Evolutionary conservation across 2,329 filamentous ascomycete species (phyloP), one percentile per base, ranked within the genome.

Genomic region (Xylaria sp.): DNA sequence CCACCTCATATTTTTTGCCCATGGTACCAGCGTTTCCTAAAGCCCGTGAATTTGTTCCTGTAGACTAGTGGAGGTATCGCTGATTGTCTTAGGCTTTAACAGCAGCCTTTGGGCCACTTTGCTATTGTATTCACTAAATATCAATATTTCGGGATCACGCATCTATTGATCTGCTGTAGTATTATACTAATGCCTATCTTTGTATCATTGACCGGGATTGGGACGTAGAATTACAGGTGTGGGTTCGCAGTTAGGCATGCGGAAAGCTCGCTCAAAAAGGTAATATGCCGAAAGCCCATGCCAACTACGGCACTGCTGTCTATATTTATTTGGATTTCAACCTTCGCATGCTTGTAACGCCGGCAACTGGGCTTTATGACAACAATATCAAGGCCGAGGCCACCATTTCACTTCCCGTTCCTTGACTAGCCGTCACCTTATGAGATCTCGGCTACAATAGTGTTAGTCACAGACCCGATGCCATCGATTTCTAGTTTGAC

Each of bases 401-500:
- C 25, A 30, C 15, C 12, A 7, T 50, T 28, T 10, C 46, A 20
- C 15, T 30, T n/a, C 46, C 46, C 25, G 6, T 15, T n/a, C 7
- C 25, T 50, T 15, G 18, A 28, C 18, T 13, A 30, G 32, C 25
- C 18, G 15, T 32, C 48, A 52, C 30, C 20, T 41, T 7, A 58
- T 45, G 55, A 30, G 13, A 46, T 34, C 55, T 71, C 71, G 3
- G 66, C 46, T n/a, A 74, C 65, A 30, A 76, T 74, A 3, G 63
- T 70, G 58, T 76, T 76, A 3, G 73, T 75, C 41, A 76, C 71
- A n/a, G 68, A 70, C 13, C 74, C 74, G 23, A 76, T 70, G 4
- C 73, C 73, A 46, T 76, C 73, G 18, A 76, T 75, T 60, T 76
- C 74, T 15, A 76, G 67, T 41, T 52, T 72, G 15, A 76, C 74